Percentiles rank a stretch among this genome's conserved stretches.
Evolutionary conservation across 805 yeast species (phyloP).

Genomic region (Isabelozyma pseudorhagii): DNA sequence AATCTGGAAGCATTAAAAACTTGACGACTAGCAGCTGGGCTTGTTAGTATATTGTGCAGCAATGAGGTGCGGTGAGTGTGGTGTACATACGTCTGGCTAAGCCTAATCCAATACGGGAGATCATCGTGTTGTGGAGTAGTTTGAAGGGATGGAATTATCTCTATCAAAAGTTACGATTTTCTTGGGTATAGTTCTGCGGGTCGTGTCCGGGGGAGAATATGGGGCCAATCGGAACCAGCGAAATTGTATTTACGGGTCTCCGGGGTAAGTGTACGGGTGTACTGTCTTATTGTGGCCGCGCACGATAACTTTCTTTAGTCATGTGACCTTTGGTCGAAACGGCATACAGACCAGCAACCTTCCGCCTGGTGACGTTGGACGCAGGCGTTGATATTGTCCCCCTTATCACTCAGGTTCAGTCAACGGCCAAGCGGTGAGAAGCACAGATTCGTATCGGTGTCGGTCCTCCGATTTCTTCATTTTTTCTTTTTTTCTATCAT

Average conservation of each 20-base stretch:
- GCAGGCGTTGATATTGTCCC: background rate
- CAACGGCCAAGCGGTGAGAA: no score
- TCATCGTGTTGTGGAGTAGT: slow-evolving; percentile 14
- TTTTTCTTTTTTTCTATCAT: no score
- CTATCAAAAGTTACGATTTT: background rate
- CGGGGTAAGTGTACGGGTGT: background rate
- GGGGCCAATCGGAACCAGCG: slow-evolving; percentile 1
- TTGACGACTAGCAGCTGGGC: slow-evolving; percentile 12
- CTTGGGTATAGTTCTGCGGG: background rate
- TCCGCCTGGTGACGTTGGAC: background rate
- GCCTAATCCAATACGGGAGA: slow-evolving; percentile 33
- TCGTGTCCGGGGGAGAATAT: background rate
- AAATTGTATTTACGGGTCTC: background rate
- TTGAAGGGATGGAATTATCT: background rate
- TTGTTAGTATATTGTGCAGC: slow-evolving; percentile 7
- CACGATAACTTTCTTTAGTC: background rate
- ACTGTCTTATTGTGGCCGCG: no score
- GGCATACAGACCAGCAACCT: background rate
- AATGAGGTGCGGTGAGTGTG: background rate
- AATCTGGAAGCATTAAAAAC: slow-evolving; percentile 6
- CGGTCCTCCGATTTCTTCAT: no score
- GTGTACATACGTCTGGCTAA: slow-evolving; percentile 21
- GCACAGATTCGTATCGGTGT: no score
- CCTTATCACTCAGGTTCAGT: background rate
- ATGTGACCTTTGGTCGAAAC: background rate